A percentile compares a stretch with the other conserved stretches of the same genome.
Evolutionary conservation across 768 basidiomycete species (phyloP).

Genomic region (Cantharellus cinnabarinus): DNA sequence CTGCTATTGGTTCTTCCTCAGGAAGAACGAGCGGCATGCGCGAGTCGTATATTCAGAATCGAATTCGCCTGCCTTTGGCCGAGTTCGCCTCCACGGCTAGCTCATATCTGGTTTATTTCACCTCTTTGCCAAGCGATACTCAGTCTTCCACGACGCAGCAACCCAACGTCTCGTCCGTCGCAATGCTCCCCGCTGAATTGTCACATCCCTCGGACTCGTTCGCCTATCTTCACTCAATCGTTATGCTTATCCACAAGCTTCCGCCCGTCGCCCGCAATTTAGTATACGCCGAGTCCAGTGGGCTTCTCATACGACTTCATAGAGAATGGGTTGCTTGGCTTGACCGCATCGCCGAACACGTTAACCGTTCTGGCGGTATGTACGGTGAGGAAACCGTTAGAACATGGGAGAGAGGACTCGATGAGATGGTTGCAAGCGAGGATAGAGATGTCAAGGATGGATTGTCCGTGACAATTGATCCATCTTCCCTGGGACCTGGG

Average conservation of each 20-base stretch:
- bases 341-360: constrained; percentile 40
- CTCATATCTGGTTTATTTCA: constrained; percentile 75
- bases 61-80: constrained; percentile 50
- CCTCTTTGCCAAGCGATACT: constrained; percentile 19
- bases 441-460: constrained; percentile 24
- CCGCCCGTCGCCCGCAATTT: constrained; percentile 26
- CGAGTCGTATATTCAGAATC: constrained; percentile 55
- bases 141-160: constrained; percentile 13
- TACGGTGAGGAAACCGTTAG: constrained; percentile 51
- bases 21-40: constrained; percentile 36
- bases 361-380: constrained; percentile 60
- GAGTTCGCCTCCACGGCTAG: constrained; percentile 61
- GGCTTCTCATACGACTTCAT: constrained; percentile 39
- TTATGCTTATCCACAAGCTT: constrained; percentile 44
- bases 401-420: constrained; percentile 48
- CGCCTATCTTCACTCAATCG: constrained; percentile 45
- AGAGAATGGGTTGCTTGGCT: constrained; percentile 72
- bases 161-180: constrained; percentile 12
- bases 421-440: constrained; percentile 34
- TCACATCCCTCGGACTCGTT: constrained; percentile 59
- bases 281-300: constrained; percentile 31
- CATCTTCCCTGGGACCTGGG: neutral
- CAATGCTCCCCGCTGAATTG: constrained; percentile 25
- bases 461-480: constrained; percentile 8
- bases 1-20: constrained; percentile 8